These are phyloP conservation scores for Cyclotella sp. DNA, from an alignment of 108 stramenopile species.

Conservation along the genomic window DNA sequence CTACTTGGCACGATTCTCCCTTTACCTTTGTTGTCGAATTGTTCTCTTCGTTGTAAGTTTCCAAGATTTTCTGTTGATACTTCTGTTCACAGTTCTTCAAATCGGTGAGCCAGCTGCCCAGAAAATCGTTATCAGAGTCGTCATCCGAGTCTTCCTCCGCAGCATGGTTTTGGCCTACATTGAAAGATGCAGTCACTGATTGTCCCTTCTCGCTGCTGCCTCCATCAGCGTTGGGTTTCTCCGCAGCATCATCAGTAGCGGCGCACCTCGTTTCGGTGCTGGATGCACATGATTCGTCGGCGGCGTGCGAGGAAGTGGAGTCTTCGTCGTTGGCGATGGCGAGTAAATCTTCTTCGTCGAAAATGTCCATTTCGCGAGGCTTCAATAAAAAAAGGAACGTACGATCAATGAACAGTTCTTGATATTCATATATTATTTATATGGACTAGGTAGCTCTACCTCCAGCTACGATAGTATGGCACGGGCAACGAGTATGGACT, in stretches of 20 bases:
- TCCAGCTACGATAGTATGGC: too few relatives aligned
- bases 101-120: conserved; percentile 32
- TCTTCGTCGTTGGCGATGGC: conserved; percentile 32
- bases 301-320: conserved; percentile 10
- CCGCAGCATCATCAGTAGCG: background rate
- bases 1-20: background rate
- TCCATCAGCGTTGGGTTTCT: background rate
- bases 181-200: background rate
- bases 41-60: background rate
- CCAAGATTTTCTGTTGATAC: background rate
- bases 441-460: too few relatives aligned
- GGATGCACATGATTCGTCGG: conserved; percentile 3
- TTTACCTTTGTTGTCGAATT: background rate
- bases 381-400: too few relatives aligned
- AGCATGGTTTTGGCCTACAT: background rate
- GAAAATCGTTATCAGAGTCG: conserved; percentile 30
- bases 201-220: background rate
- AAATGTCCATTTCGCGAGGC: conserved; percentile 13
- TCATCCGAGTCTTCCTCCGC: conserved; percentile 3
- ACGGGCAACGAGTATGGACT: too few relatives aligned
- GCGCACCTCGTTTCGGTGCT: background rate
- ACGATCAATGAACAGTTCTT: too few relatives aligned
- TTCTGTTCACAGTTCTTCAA: background rate
- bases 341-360: conserved; percentile 38
- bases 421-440: too few relatives aligned